These are phyloP conservation scores for Tubosaeta brunneosetosa DNA, from an alignment of 768 basidiomycete species.

Conservation along the genomic window DNA sequence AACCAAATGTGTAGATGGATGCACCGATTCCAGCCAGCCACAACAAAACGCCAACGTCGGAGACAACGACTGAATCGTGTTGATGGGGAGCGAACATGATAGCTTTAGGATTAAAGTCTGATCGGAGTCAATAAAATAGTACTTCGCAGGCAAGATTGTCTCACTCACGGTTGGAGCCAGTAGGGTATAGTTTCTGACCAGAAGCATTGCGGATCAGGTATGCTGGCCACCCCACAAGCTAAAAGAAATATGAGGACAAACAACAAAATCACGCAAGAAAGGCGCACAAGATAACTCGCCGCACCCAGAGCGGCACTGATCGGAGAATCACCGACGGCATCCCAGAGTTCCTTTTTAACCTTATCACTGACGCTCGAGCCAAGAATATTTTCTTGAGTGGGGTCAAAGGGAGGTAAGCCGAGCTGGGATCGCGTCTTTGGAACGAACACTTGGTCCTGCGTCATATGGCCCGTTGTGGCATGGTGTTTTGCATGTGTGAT, in stretches of 20 bases:
- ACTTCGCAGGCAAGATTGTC: not conserved
- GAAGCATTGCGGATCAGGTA: slow-evolving; percentile 82
- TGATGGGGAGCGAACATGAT: slow-evolving; percentile 87
- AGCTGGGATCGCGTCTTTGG: slow-evolving; percentile 79
- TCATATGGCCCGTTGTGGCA: slow-evolving; percentile 89
- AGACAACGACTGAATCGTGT: slow-evolving; percentile 66
- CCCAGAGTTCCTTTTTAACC: slow-evolving; percentile 69
- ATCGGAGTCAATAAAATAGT: not conserved
- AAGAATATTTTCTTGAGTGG: slow-evolving; percentile 56
- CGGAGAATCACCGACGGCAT: slow-evolving; percentile 90
- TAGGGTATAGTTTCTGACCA: slow-evolving; percentile 79
- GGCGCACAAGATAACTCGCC: slow-evolving; percentile 56
- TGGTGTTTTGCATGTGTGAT: slow-evolving; percentile 95
- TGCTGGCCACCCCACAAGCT: slow-evolving; percentile 82
- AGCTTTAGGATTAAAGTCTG: slow-evolving; percentile 74
- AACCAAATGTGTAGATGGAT: slow-evolving; percentile 58
- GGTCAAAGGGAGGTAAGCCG: slow-evolving; percentile 61
- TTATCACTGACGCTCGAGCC: slow-evolving; percentile 64
- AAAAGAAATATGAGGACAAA: not conserved
- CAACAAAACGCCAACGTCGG: slow-evolving; percentile 75
- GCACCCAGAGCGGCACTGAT: slow-evolving; percentile 56
- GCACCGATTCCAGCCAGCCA: slow-evolving; percentile 60
- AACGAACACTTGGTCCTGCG: slow-evolving; percentile 94
- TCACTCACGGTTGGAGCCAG: slow-evolving; percentile 69
- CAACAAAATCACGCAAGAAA: not conserved